Conservation (phyloP, 371 early-diverging fungal species). For the Mucor mucedo region DNA sequence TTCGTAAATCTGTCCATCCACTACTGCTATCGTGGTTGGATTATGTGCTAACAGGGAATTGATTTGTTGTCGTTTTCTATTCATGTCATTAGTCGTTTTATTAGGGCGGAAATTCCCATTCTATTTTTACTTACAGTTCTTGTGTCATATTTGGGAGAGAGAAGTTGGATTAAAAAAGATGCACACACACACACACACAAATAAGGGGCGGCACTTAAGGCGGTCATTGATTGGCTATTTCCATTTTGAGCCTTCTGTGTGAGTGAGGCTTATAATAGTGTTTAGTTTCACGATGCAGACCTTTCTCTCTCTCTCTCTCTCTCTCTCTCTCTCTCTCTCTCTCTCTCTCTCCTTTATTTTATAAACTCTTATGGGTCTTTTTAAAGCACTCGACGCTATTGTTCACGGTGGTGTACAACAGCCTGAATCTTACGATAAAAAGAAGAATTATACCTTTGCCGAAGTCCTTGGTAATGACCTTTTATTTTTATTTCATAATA, state of each 20-base stretch:
- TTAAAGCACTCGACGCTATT: conserved; percentile 42
- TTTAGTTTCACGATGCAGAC: background rate
- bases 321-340: background rate
- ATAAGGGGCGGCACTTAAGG: background rate
- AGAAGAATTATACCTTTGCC: conserved; percentile 68
- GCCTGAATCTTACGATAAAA: conserved; percentile 73
- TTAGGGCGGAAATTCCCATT: background rate
- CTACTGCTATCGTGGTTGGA: conserved; percentile 29
- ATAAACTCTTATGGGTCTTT: conserved; percentile 30
- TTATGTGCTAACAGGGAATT: conserved; percentile 42
- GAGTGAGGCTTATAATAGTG: too few relatives aligned
- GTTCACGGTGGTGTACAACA: conserved; percentile 57
- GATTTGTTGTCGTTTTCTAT: conserved; percentile 50
- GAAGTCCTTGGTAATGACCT: conserved; percentile 55
- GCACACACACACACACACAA: too few relatives aligned
- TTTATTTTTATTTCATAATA: too few relatives aligned
- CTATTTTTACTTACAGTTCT: too few relatives aligned
- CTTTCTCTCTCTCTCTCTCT: background rate
- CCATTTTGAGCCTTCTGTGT: background rate
- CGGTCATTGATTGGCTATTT: background rate
- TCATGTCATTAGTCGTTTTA: background rate
- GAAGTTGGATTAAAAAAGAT: background rate
- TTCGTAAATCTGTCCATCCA: conserved; percentile 53
- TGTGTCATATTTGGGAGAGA: background rate
- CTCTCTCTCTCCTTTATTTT: background rate